Percentiles rank a stretch among this genome's conserved stretches.
Conservation (phyloP, 2,329 filamentous ascomycete genomes). For the Raffaelea ambrosiae region DNA sequence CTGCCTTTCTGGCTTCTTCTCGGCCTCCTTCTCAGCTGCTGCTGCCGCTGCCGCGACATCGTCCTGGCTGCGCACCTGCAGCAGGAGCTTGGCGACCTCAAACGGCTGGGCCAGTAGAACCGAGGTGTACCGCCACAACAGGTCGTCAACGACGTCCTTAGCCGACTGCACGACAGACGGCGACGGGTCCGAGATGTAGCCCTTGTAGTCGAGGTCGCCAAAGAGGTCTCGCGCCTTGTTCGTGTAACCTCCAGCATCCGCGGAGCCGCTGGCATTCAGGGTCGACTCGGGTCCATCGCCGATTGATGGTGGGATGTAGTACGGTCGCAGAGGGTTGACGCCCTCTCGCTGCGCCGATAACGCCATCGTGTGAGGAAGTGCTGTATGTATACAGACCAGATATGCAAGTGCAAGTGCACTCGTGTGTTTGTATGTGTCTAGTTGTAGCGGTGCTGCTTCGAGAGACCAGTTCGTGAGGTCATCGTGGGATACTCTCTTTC, state of each 20-base stretch:
- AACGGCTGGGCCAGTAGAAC: constrained; percentile 90
- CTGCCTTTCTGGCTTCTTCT: background rate
- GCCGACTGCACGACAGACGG: constrained; percentile 67
- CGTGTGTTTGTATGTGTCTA: too few species aligned
- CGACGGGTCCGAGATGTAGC: constrained; percentile 70
- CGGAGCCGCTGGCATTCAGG: constrained; percentile 14
- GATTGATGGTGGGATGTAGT: constrained; percentile 57
- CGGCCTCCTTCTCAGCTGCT: background rate
- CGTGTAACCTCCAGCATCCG: constrained; percentile 30
- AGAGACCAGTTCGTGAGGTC: background rate
- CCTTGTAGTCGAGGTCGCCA: constrained; percentile 84
- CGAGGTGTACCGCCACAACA: constrained; percentile 85
- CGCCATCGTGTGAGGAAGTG: constrained; percentile 34
- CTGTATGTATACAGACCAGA: too few species aligned
- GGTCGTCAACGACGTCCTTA: constrained; percentile 71
- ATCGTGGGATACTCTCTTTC: background rate
- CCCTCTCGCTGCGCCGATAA: constrained; percentile 34
- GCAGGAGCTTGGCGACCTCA: constrained; percentile 88
- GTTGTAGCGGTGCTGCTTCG: background rate
- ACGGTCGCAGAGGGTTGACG: constrained; percentile 59
- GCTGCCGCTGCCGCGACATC: constrained; percentile 27
- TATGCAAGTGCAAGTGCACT: too few species aligned
- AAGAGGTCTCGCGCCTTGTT: constrained; percentile 75
- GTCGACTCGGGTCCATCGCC: constrained; percentile 24
- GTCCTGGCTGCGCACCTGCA: constrained; percentile 64